Percentiles rank a stretch among this genome's conserved stretches.
Conservation (phyloP, 2,329 filamentous ascomycete species). For the Eurotiales sp. region DNA sequence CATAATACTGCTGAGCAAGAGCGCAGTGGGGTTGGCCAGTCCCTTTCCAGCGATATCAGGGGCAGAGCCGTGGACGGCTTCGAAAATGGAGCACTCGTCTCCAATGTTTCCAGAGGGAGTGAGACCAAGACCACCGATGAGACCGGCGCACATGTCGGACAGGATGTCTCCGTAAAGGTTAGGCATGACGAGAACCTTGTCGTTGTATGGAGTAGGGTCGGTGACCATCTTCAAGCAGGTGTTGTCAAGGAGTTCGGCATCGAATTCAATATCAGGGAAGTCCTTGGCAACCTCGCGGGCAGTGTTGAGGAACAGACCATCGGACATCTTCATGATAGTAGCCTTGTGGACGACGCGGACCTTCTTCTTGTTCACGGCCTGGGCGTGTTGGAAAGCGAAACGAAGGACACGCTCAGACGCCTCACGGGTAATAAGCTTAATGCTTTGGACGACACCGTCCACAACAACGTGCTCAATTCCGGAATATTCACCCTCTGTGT, state of each 20-base stretch:
- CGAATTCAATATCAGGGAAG: conserved; percentile 93
- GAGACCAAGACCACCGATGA: conserved; percentile 95
- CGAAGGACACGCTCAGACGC: conserved; percentile 93
- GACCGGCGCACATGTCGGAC: conserved; percentile 97
- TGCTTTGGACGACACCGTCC: conserved; percentile 96
- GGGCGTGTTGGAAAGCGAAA: conserved; percentile 97
- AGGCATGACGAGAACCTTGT: conserved; percentile 96
- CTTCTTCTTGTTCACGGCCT: conserved; percentile 90
- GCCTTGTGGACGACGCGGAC: conserved; percentile 99
- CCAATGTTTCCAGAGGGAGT: conserved; percentile 98
- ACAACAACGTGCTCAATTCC: conserved; percentile 98
- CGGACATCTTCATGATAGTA: conserved; percentile 99
- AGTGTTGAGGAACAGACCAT: conserved; percentile 93
- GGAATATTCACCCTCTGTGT: conserved; percentile 99
- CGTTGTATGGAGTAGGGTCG: conserved; percentile 93
- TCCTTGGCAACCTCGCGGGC: conserved; percentile 86
- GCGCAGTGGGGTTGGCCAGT: conserved; percentile 93
- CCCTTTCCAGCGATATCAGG: conserved; percentile 95
- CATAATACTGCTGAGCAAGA: conserved; percentile 96
- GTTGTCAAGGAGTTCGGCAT: conserved; percentile 97
- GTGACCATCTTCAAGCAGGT: conserved; percentile 98
- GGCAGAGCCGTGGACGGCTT: conserved; percentile 96
- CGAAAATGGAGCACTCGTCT: conserved; percentile 99
- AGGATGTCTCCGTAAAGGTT: conserved; percentile 99
- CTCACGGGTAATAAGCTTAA: conserved; percentile 97